Conservation (phyloP, 1,139 yeast genomes). For the Kodamaea alishanica region DNA sequence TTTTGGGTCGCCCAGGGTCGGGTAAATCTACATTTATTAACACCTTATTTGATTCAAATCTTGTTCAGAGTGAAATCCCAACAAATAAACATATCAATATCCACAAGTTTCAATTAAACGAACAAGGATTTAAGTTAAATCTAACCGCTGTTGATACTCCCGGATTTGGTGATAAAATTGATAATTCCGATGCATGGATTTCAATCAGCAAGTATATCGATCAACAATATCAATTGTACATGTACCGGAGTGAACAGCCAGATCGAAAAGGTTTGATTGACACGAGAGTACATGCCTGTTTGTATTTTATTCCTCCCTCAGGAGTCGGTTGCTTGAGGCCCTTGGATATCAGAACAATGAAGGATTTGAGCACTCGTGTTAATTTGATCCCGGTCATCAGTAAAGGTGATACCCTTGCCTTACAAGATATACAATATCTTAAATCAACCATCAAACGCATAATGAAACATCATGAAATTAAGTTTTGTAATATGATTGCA, state of each 20-base stretch:
- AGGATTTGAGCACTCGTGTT: slow-evolving; percentile 57
- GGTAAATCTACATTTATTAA: slow-evolving; percentile 85
- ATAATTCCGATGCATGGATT: slow-evolving; percentile 54
- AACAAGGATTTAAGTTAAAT: slow-evolving; percentile 15
- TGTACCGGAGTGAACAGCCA: slow-evolving; percentile 51
- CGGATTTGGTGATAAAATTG: slow-evolving; percentile 39
- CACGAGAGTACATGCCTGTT: slow-evolving; percentile 69
- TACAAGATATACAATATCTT: slow-evolving; percentile 34
- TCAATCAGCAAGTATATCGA: slow-evolving; percentile 59
- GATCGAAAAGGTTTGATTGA: slow-evolving; percentile 47
- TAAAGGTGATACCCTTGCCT: slow-evolving; percentile 67
- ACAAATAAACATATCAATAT: slow-evolving; percentile 2
- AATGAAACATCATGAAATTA: slow-evolving; percentile 47
- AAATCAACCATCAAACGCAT: slow-evolving; percentile 44
- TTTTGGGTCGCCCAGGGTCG: slow-evolving; percentile 71
- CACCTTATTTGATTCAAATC: slow-evolving; percentile 20
- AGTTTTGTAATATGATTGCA: slow-evolving; percentile 52
- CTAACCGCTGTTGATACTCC: slow-evolving; percentile 39
- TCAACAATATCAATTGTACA: slow-evolving; percentile 24
- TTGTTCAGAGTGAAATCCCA: slow-evolving; percentile 2
- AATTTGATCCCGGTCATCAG: slow-evolving; percentile 75
- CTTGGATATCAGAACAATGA: slow-evolving; percentile 68
- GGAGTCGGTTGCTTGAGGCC: slow-evolving; percentile 39
- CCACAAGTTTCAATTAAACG: slow-evolving; percentile 11
- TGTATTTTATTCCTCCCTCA: slow-evolving; percentile 65